Conservation (phyloP, 306 rosid species). For the Begonia loranthoides region DNA sequence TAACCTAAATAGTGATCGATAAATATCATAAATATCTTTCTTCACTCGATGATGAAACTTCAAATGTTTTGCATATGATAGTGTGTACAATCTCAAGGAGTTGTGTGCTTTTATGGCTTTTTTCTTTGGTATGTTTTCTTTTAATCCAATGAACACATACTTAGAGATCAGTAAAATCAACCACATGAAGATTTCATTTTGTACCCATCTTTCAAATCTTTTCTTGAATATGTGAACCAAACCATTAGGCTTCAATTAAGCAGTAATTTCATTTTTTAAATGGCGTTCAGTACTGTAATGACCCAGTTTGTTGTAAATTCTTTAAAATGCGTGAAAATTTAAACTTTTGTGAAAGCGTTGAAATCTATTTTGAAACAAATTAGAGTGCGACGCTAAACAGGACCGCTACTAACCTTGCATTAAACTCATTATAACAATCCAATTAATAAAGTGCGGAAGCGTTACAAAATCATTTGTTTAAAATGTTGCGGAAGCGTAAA, state of each 20-base stretch:
- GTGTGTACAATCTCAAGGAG: conserved; percentile 2
- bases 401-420: no score
- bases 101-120: conserved; percentile 3
- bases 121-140: conserved; percentile 1
- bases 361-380: no score
- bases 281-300: no score
- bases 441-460: no score
- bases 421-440: no score
- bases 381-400: no score
- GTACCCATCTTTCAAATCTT: not conserved
- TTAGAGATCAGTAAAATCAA: not conserved
- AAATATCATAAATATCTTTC: not conserved
- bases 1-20: not conserved
- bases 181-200: not conserved
- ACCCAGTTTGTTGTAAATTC: no score
- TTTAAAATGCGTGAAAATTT: no score
- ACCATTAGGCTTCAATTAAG: not conserved
- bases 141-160: not conserved
- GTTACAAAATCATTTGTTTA: no score
- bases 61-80: not conserved
- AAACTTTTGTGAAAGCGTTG: no score
- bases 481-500: no score
- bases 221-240: not conserved
- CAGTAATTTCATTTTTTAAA: not conserved
- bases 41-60: not conserved